These are phyloP conservation scores for Gastrolobium bilobum DNA, from an alignment of 306 rosid genomes.

Conservation along the genomic window DNA sequence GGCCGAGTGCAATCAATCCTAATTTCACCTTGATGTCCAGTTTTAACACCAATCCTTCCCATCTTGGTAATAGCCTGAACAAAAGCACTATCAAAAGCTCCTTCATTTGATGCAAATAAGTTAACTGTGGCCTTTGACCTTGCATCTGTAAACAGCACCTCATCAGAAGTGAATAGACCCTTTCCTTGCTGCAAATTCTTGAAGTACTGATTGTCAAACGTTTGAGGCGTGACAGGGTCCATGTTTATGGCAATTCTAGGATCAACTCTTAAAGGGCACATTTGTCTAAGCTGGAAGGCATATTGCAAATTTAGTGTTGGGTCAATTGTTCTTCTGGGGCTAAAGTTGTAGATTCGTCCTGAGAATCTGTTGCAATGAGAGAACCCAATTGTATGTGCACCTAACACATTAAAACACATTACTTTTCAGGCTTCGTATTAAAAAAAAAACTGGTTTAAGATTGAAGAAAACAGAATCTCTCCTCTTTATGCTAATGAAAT, in stretches of 20 bases:
- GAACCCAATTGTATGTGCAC: slow-evolving; percentile 92
- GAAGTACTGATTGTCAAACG: slow-evolving; percentile 81
- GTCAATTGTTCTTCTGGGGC: slow-evolving; percentile 65
- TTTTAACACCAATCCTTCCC: slow-evolving; percentile 79
- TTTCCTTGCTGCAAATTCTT: slow-evolving; percentile 83
- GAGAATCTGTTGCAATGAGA: slow-evolving; percentile 74
- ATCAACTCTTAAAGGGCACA: slow-evolving; percentile 74
- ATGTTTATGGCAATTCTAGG: slow-evolving; percentile 72
- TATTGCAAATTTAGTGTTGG: slow-evolving; percentile 70
- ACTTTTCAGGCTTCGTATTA: not conserved
- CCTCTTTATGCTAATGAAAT: not conserved
- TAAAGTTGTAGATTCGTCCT: slow-evolving; percentile 70
- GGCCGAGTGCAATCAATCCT: slow-evolving; percentile 66
- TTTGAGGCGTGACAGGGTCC: slow-evolving; percentile 74
- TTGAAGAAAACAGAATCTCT: not conserved
- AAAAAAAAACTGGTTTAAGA: not conserved
- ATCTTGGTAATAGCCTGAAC: slow-evolving; percentile 76
- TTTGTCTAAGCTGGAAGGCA: slow-evolving; percentile 65
- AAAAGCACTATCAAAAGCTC: slow-evolving; percentile 70
- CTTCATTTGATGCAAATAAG: slow-evolving; percentile 67
- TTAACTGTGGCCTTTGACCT: slow-evolving; percentile 77
- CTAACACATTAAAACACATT: slow-evolving; percentile 45
- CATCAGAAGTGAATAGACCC: slow-evolving; percentile 88
- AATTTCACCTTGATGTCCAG: slow-evolving; percentile 78
- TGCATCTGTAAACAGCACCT: slow-evolving; percentile 64